Base-by-base conservation (phyloP, 2,329 filamentous ascomycete species). In the Botrytis fragariae region DNA sequence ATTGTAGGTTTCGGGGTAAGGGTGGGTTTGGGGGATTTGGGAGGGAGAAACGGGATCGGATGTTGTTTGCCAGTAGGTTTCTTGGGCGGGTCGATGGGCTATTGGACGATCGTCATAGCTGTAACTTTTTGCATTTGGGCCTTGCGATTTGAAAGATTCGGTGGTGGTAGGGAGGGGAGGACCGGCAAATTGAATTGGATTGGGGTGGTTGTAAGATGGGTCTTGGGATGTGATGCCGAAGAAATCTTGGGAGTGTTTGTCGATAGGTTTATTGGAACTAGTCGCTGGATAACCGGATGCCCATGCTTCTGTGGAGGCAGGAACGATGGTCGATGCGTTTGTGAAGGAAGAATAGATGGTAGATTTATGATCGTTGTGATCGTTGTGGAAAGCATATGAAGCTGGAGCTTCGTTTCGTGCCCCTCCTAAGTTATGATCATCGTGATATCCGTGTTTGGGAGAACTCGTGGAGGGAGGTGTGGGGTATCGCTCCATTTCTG, bases 31-130 rank as follows among this genome's bases (percentile, higher is more conserved):
- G 4, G 22, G 25, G 54, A 1, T 32, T 9, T 73, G 45, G 25
- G 64, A 69, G 29, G 73, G 73, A 12, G 74, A 73, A 3, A 45
- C 48, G 3, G 75, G 74, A 10, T 61, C 59, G 12, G 72, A 74
- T 37, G 61, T 51, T 59, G 69, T 64, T 61, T 75, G 59, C 62
- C 61, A 76, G n/a, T 76, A 76, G 18, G 72, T 74, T 20, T 76
- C 74, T 68, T 76, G 74, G 51, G 74, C 74, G 45, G 74, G 57
- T 54, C 45, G 74, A 60, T 68, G 64, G 3, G 20, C 16, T 14
- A n/a, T 22, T 42, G 37, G 64, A n/a, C 1, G 3, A 67, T 67
- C n/a, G 16, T 51, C 25, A 54, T 68, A 51, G 18, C 48, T 54
- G 35, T 42, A 51, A 54, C 25, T 18, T 39, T 54, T 68, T 5